Percentiles rank a stretch among this genome's conserved stretches.
Evolutionary conservation across 345 rosid species (phyloP).

Genomic region (Ceriops zippeliana): DNA sequence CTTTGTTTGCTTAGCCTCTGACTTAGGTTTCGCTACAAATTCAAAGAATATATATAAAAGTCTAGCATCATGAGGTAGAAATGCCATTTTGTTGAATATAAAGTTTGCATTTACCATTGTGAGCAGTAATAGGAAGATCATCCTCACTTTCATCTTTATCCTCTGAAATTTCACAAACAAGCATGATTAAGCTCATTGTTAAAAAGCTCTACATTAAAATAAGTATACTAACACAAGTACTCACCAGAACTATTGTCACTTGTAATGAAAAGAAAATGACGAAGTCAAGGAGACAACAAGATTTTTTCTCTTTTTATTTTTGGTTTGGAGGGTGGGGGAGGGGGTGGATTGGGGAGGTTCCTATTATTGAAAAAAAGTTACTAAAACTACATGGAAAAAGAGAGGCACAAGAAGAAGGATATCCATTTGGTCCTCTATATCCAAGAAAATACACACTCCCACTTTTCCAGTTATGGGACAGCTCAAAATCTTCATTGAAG

Average conservation of each 20-base stretch:
- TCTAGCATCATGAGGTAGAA: too few species aligned
- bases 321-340: too few species aligned
- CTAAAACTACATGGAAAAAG: too few species aligned
- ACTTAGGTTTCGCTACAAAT: constrained; percentile 27
- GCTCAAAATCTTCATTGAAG: background rate
- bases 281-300: constrained; percentile 30
- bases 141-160: constrained; percentile 21
- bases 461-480: background rate
- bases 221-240: background rate
- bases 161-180: constrained; percentile 14
- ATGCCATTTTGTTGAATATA: too few species aligned
- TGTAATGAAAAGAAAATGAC: constrained; percentile 9
- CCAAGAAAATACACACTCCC: background rate
- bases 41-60: background rate
- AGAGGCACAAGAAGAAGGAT: background rate
- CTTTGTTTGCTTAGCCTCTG: constrained; percentile 11
- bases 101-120: constrained; percentile 23
- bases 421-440: background rate
- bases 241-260: constrained; percentile 17
- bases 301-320: too few species aligned
- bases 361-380: too few species aligned
- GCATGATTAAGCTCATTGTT: background rate
- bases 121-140: constrained; percentile 16
- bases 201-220: background rate
- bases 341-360: too few species aligned